Conservation (phyloP, 164 flowering plant species). For the Houttuynia cordata region DNA sequence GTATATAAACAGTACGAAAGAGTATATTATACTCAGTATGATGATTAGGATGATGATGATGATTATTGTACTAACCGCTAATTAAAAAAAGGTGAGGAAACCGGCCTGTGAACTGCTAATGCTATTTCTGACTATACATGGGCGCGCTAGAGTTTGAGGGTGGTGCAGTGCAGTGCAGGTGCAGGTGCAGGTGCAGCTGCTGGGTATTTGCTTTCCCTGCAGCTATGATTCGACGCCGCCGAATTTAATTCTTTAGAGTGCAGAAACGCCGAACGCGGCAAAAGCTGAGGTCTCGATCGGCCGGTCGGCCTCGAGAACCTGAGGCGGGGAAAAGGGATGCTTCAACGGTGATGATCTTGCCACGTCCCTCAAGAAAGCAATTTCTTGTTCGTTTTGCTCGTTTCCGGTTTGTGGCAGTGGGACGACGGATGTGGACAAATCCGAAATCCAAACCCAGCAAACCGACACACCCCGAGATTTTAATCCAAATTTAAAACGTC, state of each 20-base stretch:
- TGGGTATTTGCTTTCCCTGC: background rate
- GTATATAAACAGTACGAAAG: too few species aligned
- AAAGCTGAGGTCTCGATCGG: background rate
- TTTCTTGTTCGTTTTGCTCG: background rate
- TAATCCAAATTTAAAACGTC: too few species aligned
- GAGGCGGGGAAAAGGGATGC: background rate
- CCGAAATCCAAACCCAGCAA: background rate
- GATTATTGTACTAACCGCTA: background rate
- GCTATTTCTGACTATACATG: background rate
- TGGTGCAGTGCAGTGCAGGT: too few species aligned
- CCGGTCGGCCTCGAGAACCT: constrained; percentile 4
- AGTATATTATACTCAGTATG: too few species aligned
- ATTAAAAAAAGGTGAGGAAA: background rate
- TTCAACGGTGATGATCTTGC: constrained; percentile 2
- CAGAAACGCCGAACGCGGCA: background rate
- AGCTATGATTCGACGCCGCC: constrained; percentile 10
- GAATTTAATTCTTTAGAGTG: constrained; percentile 5
- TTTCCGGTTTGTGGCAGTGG: background rate
- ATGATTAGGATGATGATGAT: too few species aligned
- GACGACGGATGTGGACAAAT: background rate
- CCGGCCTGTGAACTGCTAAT: constrained; percentile 5
- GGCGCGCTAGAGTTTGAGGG: constrained; percentile 6
- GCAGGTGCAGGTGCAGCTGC: too few species aligned
- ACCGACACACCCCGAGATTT: too few species aligned
- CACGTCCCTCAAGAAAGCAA: background rate